Evolutionary conservation across 176 grass and related monocot genomes (phyloP), one percentile per base, ranked within the genome.

Genomic region (Bothriochloa decipiens): DNA sequence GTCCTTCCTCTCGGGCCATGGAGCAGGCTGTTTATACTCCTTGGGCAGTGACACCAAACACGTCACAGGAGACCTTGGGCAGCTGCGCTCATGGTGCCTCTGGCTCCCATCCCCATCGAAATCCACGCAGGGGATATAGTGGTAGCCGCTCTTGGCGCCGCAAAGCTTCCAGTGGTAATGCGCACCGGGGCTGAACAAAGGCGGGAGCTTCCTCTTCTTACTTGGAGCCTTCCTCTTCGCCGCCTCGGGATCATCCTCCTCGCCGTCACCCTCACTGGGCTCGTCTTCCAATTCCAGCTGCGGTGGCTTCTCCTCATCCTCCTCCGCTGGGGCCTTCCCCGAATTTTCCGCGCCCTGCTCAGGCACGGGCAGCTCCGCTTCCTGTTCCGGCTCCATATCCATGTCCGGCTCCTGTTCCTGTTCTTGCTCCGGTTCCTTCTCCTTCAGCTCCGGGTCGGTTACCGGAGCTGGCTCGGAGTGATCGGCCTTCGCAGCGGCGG

Each of bases 151-250:
- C 85, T 95, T 95, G 36, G 82, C 79, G 27, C 87, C 26, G 36
- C 96, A 98, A 61, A 89, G 89, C 93, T 93, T 98, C 92, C 92
- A 98, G 65, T 95, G 87, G 85, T 95, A 95, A 64, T 74, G 93
- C 41, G 74, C 74, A 0, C 64, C 50, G 23, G 89, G 20, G 58
- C 89, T 92, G 80, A 98, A 98, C 75, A 98, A 85, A 82, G 96
- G 89, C 28, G 87, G 87, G 23, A 91, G 76, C 68, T 92, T 95
- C 84, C 91, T 98, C 78, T 76, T 87, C 85, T 86, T 89, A 82
- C 78, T 91, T 42, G 78, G 66, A 88, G 68, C 70, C 41, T 81
- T 90, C 64, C 36, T 84, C 86, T 88, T 91, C 20, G 29, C 71
- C 75, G 15, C 65, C 41, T 83, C 86, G 9, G 67, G 61, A 53